Evolutionary conservation across 306 rosid species (phyloP).

Genomic region (Lupinus albus): DNA sequence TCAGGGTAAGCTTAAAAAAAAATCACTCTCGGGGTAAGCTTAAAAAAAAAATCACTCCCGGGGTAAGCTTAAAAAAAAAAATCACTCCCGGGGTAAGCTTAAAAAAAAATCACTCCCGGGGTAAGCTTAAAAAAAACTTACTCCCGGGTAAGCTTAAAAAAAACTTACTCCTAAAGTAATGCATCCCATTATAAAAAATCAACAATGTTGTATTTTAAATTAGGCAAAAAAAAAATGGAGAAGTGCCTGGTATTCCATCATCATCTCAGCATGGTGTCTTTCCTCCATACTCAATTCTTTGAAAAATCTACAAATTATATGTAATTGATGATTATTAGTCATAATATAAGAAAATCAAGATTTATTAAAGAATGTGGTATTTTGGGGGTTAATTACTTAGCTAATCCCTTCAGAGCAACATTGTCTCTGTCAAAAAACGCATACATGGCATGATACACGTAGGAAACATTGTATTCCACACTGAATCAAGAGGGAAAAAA

Average conservation of each 20-base stretch:
- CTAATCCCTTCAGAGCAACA: constrained; percentile 52
- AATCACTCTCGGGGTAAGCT: too few relatives aligned
- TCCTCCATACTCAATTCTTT: constrained; percentile 51
- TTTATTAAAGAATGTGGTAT: background rate
- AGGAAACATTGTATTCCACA: too few relatives aligned
- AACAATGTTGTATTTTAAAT: background rate
- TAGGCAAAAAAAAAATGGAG: background rate
- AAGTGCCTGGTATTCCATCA: constrained; percentile 52
- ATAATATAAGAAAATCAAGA: background rate
- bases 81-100: too few relatives aligned
- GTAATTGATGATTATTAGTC: background rate
- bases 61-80: too few relatives aligned
- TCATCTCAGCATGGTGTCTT: constrained; percentile 46
- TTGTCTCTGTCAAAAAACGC: constrained; percentile 55
- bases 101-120: too few relatives aligned
- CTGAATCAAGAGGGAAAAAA: too few relatives aligned
- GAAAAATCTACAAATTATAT: constrained; percentile 40
- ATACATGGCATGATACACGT: constrained; percentile 26
- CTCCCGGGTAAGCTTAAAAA: too few relatives aligned
- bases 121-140: too few relatives aligned
- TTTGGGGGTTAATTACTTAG: constrained; percentile 42
- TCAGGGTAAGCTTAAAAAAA: too few relatives aligned
- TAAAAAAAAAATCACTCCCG: too few relatives aligned
- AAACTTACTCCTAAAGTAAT: too few relatives aligned
- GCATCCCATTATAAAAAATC: too few relatives aligned